phyloP scores from a whole-genome alignment of 2,329 filamentous ascomycete species.

The Dothideomycetes sp. region DNA sequence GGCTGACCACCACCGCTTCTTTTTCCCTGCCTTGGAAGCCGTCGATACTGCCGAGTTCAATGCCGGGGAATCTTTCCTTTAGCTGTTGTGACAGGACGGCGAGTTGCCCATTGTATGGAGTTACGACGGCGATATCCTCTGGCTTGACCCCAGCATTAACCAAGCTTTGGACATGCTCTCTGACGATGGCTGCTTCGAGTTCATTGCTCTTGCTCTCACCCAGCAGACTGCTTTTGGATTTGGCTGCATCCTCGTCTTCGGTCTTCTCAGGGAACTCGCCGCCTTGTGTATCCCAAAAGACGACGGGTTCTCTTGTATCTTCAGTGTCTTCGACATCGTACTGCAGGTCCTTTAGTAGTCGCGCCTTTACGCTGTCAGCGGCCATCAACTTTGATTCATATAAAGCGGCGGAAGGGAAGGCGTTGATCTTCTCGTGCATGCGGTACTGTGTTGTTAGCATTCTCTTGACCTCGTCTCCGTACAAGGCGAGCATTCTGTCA shows the following conservation, averaged over 20 bases:
- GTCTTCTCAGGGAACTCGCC: conserved; percentile 78
- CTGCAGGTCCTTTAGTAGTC: conserved; percentile 66
- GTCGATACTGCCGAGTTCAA: conserved; percentile 94
- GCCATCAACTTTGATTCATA: conserved; percentile 78
- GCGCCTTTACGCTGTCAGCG: conserved; percentile 64
- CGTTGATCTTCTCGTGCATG: conserved; percentile 95
- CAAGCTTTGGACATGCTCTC: conserved; percentile 64
- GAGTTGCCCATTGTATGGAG: conserved; percentile 92
- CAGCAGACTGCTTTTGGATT: conserved; percentile 55
- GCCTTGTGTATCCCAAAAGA: conserved; percentile 95
- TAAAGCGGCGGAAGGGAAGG: conserved; percentile 79
- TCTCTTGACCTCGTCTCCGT: conserved; percentile 75
- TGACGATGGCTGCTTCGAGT: conserved; percentile 76
- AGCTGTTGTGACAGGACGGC: conserved; percentile 65
- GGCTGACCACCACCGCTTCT: conserved; percentile 82
- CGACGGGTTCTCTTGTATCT: conserved; percentile 75
- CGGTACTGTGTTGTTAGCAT: conserved; percentile 97
- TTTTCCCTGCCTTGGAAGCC: conserved; percentile 92
- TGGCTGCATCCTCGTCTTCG: conserved; percentile 62
- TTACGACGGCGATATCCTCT: conserved; percentile 85
- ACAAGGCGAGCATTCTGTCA: conserved; percentile 71
- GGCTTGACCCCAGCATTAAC: conserved; percentile 70
- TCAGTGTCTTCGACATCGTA: conserved; percentile 73
- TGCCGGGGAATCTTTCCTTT: conserved; percentile 69
- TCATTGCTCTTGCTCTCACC: conserved; percentile 85